Evolutionary conservation across 1,284 basidiomycete species (phyloP), one percentile per base, ranked within the genome.

Genomic region (Ganoderma sp.): DNA sequence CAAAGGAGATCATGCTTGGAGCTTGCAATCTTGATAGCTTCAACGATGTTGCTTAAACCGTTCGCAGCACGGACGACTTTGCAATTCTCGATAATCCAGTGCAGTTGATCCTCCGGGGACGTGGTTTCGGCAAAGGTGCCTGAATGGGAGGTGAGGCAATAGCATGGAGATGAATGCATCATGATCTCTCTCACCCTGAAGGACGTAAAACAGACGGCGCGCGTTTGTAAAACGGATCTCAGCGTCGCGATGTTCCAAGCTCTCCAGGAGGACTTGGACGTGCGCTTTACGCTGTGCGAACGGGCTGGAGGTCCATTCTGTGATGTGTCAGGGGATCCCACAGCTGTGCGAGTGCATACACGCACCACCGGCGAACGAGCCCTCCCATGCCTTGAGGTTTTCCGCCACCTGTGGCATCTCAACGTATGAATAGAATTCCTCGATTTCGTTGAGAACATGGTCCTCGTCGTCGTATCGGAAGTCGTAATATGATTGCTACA

Each of bases 401-500:
- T 97, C 94, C 3, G 90, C 88, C 17, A 97, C 90, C 78, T 96
- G 93, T 0, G 92, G 90, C 84, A 96, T 95, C 82, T 99, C 97
- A 67, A 97, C 91, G 81, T 98, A 99, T 34, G 96, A 96, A 81
- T 98, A 99, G 82, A 99, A 99, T 81, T 99, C 98, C 72, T 99
- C 94, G 59, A 99, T 92, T 80, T 99, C 98, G 75, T 95, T 94
- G 85, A 97, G 91, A 57, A 98, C 89, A 19, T 93, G 94, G 80
- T 99, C 96, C 75, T 97, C 94, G 78, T 99, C 97, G 74, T 96
- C 94, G 78, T 97, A 97, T 69, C 90, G 88, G 80, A 94, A 97
- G 82, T 96, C 94, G 79, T 93, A 97, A 75, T 88, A 89, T 42
- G 88, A 90, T 88, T 93, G 89, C 93, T 94, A 82, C 75, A 74